Evolutionary conservation across 2,329 filamentous ascomycete genomes (phyloP).

Genomic region (Pseudodiploospora longispora): DNA sequence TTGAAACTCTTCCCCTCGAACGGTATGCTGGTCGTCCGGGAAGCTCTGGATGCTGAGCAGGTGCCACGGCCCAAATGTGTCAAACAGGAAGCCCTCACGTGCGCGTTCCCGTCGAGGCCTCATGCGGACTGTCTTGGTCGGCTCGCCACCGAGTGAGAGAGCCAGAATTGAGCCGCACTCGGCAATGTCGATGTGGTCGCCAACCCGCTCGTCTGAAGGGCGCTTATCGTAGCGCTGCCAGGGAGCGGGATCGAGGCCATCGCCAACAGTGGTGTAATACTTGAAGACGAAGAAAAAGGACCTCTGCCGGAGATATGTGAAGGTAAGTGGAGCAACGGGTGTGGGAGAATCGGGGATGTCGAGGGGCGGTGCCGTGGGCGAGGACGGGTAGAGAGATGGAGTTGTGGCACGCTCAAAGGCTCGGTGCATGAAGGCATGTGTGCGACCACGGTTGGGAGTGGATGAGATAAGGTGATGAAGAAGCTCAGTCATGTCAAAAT

Average conservation of each 20-base stretch:
- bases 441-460: conserved; percentile 33
- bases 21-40: conserved; percentile 49
- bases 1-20: conserved; percentile 45
- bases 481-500: conserved; percentile 57
- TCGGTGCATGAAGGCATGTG: conserved; percentile 40
- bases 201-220: conserved; percentile 26
- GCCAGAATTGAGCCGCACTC: conserved; percentile 53
- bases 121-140: conserved; percentile 41
- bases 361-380: conserved; percentile 9
- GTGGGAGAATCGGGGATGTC: conserved; percentile 4
- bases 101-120: conserved; percentile 38
- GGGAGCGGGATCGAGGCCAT: conserved; percentile 46
- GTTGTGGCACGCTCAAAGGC: conserved; percentile 30
- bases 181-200: conserved; percentile 49
- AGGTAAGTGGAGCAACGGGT: conserved; percentile 9
- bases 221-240: conserved; percentile 51
- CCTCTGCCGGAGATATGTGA: conserved; percentile 37
- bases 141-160: conserved; percentile 45
- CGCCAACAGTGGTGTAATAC: conserved; percentile 54
- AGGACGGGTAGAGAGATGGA: conserved; percentile 9
- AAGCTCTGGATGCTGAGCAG: conserved; percentile 51
- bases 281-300: conserved; percentile 58
- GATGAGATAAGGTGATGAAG: conserved; percentile 46
- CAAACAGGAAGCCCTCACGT: conserved; percentile 44
- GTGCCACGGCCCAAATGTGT: conserved; percentile 54